Base-by-base conservation (phyloP, 23 red algal species). In the Chondrus crispus region DNA sequence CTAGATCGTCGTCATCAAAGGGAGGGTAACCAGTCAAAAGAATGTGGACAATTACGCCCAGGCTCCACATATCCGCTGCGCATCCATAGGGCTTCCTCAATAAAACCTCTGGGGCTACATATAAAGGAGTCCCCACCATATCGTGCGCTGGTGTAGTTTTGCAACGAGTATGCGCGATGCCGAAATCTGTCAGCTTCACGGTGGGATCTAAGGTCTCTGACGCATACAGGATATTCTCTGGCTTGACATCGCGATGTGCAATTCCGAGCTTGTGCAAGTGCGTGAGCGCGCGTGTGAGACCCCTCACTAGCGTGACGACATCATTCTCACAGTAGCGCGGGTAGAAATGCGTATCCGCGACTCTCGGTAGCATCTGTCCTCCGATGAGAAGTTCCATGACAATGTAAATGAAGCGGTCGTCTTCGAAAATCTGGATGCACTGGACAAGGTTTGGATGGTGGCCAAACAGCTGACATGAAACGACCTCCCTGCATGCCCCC, bases 191-290 rank as follows among this genome's bases (percentile, higher is more conserved):
- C 19, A 93, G 82, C 54, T 94, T 95, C 1, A 98, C 60, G 22
- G 81, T 82, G 29, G 91, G 79, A 48, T 94, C 96, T 45, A 38
- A 46, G 48, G 62, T 82, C 5, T 85, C 42, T 13, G 87, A 75
- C 19, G 76, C 85, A 87, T 87, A 93, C 60, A 98, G 40, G 46
- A 98, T 68, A 62, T 98, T 98, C 80, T 98, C 96, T 19, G 96
- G 96, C 68, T 98, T 98, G 58, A 98, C 81, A 70, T 98, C 96
- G 74, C 96, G 91, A 54, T 98, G 96, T 22, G 93, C 85, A 74
- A 98, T 89, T 2, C 90, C 81, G 28, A 82, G 54, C 19, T 49
- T 53, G 39, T 98, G 91, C 36, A 88, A 52, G 86, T 98, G 85
- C 3, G 79, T 87, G 0, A 98, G 84, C 13, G 85, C 85, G 43